These are phyloP conservation scores for Cryphonectria japonica DNA, from an alignment of 2,329 filamentous ascomycete genomes.

Conservation along the genomic window DNA sequence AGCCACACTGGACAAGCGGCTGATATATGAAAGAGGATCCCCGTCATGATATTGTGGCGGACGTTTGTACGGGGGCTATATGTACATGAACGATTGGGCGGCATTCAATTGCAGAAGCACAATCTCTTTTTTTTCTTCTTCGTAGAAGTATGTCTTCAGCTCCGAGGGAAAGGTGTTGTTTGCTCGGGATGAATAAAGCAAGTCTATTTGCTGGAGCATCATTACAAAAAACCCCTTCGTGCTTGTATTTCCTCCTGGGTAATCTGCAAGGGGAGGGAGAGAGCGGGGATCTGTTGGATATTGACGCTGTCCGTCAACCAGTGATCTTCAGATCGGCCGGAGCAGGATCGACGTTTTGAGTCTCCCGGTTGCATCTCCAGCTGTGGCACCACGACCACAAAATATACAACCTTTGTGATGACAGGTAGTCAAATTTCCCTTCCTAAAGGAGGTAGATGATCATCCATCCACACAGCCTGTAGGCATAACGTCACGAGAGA, in stretches of 20 bases:
- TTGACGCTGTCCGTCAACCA: not conserved
- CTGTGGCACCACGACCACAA: not conserved
- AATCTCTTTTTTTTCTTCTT: not conserved
- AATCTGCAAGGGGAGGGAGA: too few species aligned
- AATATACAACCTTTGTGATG: not conserved
- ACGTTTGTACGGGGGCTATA: not conserved
- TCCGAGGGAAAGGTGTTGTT: not conserved
- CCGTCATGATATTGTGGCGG: not conserved
- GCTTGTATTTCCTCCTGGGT: not conserved
- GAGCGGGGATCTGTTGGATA: not conserved
- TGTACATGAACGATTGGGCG: conserved; percentile 8
- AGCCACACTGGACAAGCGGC: not conserved
- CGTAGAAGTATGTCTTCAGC: conserved; percentile 10
- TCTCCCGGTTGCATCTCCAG: not conserved
- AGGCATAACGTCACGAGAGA: not conserved
- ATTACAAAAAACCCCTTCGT: not conserved
- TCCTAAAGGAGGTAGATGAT: not conserved
- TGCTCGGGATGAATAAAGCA: conserved; percentile 1
- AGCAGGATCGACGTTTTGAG: not conserved
- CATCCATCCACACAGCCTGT: not conserved
- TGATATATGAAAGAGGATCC: not conserved
- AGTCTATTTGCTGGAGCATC: conserved; percentile 6
- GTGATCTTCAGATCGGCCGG: not conserved
- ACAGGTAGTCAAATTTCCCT: not conserved
- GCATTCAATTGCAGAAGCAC: not conserved